These are phyloP conservation scores for Gloeopeniophorella convolvens DNA, from an alignment of 768 basidiomycete genomes.

Conservation along the genomic window DNA sequence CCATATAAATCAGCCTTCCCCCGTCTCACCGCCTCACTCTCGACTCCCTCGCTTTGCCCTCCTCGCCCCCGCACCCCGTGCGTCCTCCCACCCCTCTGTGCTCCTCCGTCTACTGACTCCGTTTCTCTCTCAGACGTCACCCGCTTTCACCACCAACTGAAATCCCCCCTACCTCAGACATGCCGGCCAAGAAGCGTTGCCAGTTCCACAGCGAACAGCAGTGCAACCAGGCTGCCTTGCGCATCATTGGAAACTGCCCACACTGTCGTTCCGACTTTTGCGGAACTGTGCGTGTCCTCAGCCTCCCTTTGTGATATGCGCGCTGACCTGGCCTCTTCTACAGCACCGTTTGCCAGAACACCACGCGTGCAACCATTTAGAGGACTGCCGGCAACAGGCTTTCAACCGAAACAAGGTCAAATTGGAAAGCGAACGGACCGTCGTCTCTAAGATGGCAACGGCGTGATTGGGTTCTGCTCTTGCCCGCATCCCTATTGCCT, in stretches of 20 bases:
- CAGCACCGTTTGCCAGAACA: conserved; percentile 89
- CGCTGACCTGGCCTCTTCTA: conserved; percentile 19
- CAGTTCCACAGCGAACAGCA: conserved; percentile 52
- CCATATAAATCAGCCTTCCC: conserved; percentile 16
- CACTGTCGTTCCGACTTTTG: conserved; percentile 78
- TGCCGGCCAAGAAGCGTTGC: conserved; percentile 87
- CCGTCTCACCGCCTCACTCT: not conserved
- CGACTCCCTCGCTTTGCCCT: not conserved
- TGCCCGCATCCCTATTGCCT: conserved; percentile 4
- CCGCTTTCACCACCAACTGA: conserved; percentile 19
- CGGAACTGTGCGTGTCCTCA: conserved; percentile 47
- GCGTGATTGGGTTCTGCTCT: conserved; percentile 38
- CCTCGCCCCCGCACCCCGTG: not conserved
- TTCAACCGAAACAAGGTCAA: conserved; percentile 85
- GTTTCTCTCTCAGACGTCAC: too few species aligned
- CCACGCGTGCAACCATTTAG: conserved; percentile 76
- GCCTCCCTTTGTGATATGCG: conserved; percentile 4
- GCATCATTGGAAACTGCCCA: conserved; percentile 81
- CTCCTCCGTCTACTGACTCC: not conserved
- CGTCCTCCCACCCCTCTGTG: not conserved
- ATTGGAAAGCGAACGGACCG: conserved; percentile 83
- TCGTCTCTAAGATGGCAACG: conserved; percentile 79
- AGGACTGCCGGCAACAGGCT: conserved; percentile 81
- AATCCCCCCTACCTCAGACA: conserved; percentile 27
- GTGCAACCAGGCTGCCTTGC: conserved; percentile 74